Evolutionary conservation across 352 stramenopile genomes (phyloP), one percentile per base, ranked within the genome.

Genomic region (Pythium apleroticum): DNA sequence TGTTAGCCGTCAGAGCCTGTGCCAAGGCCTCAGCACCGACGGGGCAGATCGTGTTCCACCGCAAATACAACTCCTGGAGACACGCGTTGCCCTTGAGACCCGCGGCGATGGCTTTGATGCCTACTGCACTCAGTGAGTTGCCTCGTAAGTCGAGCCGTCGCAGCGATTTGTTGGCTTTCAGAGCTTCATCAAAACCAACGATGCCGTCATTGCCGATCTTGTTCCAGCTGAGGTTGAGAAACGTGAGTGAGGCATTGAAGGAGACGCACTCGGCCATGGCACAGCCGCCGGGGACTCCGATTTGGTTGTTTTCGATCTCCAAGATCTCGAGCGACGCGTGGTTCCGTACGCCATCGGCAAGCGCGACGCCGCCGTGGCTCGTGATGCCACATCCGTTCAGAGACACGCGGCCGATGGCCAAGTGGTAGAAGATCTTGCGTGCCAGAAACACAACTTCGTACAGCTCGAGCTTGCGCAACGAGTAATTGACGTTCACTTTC

Each of bases 181-280:
- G 66, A 0, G 82, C 84, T n/a, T 68, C 54, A 15, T 70, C 60
- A 30, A 93, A 80, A 0, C 68, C 66, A 1, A 71, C 43, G 2
- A 82, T 80, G 8, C 81, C 85, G 30, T 81, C 83, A 28, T 93
- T 78, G 27, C 81, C 78, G 20, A 93, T 73, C 15, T 77, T 63
- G 46, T 90, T 91, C 82, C 82, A 93, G 71, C 85, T 93, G 48
- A 93, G 68, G 53, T 93, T 93, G 4, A 93, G 68, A 41, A 72
- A 78, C 6, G 69, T 88, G 11, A 93, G 68, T 25, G 80, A 83
- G 22, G 20, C 60, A 56, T 89, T 93, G 65, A 71, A 80, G 28
- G 75, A 65, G 24, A 93, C 69, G 48, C 74, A 86, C 60, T 91
- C 85, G 9, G 66, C 69, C 60, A 93, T 74, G 15, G 82, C 82